Conservation (phyloP, 176 grass and related monocot genomes). For the Pontederia crassipes region DNA sequence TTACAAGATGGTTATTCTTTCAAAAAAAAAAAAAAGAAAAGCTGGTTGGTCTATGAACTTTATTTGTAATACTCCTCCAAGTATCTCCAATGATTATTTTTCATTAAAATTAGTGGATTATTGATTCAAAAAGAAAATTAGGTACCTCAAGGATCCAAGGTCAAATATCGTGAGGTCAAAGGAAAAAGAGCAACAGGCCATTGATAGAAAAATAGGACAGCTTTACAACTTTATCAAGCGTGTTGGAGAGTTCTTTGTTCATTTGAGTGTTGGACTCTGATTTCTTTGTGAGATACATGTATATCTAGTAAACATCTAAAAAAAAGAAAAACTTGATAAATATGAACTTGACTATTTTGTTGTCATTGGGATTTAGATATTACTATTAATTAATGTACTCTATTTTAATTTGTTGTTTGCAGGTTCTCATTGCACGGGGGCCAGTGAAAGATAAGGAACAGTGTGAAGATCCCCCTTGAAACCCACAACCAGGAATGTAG, state of each 20-base stretch:
- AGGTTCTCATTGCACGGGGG: conserved; percentile 85
- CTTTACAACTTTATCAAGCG: conserved; percentile 70
- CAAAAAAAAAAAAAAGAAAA: not conserved
- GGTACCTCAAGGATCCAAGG: conserved; percentile 10
- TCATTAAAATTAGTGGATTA: too few species aligned
- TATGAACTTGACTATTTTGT: too few species aligned
- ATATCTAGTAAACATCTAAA: too few species aligned
- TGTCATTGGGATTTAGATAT: too few species aligned
- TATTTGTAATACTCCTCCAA: not conserved
- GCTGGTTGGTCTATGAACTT: conserved; percentile 39
- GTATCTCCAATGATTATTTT: not conserved
- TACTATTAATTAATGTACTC: not conserved
- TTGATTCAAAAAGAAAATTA: too few species aligned
- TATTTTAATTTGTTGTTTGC: conserved; percentile 9
- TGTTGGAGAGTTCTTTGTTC: not conserved
- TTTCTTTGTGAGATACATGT: too few species aligned
- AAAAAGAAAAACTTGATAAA: too few species aligned
- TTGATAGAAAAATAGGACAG: conserved; percentile 84
- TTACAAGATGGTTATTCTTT: conserved; percentile 23
- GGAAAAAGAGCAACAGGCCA: conserved; percentile 64
- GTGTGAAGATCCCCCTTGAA: conserved; percentile 50
- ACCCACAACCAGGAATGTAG: conserved; percentile 85
- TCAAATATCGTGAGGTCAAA: conserved; percentile 84
- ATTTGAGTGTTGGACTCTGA: too few species aligned
- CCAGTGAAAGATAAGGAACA: conserved; percentile 38